These are phyloP conservation scores for Aspergillus sp. DNA, from an alignment of 2,329 filamentous ascomycete species.

Conservation along the genomic window DNA sequence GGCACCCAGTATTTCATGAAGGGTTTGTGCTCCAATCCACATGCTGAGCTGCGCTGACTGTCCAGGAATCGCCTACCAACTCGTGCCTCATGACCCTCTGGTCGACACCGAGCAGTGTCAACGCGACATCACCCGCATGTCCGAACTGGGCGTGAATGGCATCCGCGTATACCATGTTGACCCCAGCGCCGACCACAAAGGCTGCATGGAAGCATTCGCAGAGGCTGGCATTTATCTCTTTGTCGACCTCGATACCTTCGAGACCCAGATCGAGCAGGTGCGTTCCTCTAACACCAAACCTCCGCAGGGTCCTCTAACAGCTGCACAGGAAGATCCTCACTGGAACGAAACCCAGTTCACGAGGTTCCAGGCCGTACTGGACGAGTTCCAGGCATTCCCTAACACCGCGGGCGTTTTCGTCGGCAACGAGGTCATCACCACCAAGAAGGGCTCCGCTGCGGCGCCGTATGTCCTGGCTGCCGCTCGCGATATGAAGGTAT, in stretches of 20 bases:
- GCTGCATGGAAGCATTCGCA: constrained; percentile 71
- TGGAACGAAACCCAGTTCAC: constrained; percentile 68
- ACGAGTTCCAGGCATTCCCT: constrained; percentile 65
- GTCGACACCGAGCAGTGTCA: constrained; percentile 65
- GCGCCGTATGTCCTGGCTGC: constrained; percentile 80
- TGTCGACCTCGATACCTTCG: constrained; percentile 60
- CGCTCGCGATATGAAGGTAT: constrained; percentile 70
- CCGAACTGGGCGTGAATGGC: constrained; percentile 68
- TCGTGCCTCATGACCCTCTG: constrained; percentile 63
- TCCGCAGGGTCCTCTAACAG: constrained; percentile 3
- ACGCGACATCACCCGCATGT: constrained; percentile 67
- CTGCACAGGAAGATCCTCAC: constrained; percentile 44
- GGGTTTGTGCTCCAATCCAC: constrained; percentile 43
- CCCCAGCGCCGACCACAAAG: constrained; percentile 57
- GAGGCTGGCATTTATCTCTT: constrained; percentile 76
- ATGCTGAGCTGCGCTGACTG: background rate
- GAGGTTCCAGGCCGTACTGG: constrained; percentile 62
- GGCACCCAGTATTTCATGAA: constrained; percentile 79
- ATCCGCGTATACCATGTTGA: constrained; percentile 88
- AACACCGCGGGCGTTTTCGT: constrained; percentile 79
- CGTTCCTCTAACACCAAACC: constrained; percentile 3
- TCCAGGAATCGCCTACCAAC: constrained; percentile 63
- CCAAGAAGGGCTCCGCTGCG: constrained; percentile 46
- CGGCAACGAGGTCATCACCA: constrained; percentile 68
- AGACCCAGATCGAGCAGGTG: constrained; percentile 36